phyloP scores from a whole-genome alignment of 495 filamentous ascomycete species.

The Xylaria scruposa region DNA sequence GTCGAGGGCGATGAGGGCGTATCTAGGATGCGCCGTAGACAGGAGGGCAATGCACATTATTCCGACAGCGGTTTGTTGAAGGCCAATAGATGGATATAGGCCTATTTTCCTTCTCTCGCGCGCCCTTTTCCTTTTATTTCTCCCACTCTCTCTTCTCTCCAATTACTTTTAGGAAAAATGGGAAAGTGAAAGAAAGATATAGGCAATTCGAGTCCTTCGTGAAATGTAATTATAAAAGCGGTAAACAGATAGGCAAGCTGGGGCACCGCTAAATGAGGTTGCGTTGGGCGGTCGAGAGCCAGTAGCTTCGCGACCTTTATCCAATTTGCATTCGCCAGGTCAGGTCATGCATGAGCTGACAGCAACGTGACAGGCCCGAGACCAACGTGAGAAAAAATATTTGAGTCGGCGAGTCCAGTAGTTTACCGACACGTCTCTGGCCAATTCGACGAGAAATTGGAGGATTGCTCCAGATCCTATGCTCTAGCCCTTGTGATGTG shows the following conservation, averaged over 20 bases:
- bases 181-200: neutral
- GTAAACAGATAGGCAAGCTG: slow-evolving; percentile 9
- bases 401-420: slow-evolving; percentile 15
- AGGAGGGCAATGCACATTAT: slow-evolving; percentile 92
- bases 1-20: slow-evolving; percentile 86
- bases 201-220: neutral
- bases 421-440: slow-evolving; percentile 21
- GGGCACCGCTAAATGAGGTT: slow-evolving; percentile 27
- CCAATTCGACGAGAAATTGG: neutral
- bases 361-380: slow-evolving; percentile 7
- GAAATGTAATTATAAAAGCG: neutral
- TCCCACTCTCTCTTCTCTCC: neutral
- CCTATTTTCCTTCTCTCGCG: neutral
- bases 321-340: slow-evolving; percentile 17
- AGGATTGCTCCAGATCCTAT: slow-evolving; percentile 20
- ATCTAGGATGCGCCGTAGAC: slow-evolving; percentile 88
- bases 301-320: slow-evolving; percentile 16
- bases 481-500: slow-evolving; percentile 6
- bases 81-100: neutral
- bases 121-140: neutral
- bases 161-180: neutral
- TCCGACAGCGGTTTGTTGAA: neutral
- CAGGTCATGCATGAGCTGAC: slow-evolving; percentile 26
- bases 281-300: slow-evolving; percentile 22
- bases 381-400: neutral